phyloP scores from a whole-genome alignment of 768 basidiomycete species.

The Boletus reticuloceps region DNA sequence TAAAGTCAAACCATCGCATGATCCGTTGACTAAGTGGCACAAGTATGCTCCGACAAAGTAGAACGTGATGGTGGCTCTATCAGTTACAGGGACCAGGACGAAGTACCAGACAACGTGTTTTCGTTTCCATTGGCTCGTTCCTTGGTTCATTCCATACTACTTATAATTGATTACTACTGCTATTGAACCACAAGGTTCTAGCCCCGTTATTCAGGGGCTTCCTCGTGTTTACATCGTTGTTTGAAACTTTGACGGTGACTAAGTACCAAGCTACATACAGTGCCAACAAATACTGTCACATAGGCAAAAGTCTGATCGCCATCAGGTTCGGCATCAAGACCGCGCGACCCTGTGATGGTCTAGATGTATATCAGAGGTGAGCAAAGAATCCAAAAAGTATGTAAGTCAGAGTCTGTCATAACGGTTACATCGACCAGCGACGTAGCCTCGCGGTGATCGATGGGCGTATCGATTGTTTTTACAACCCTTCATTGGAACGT shows the following conservation, averaged over 20 bases:
- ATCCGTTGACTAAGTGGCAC: constrained; percentile 9
- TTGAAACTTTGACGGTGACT: constrained; percentile 15
- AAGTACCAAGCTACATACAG: constrained; percentile 18
- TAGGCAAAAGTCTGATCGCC: constrained; percentile 6
- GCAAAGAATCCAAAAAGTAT: constrained; percentile 21
- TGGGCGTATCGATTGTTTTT: background rate
- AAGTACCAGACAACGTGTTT: constrained; percentile 16
- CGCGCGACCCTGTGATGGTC: constrained; percentile 5
- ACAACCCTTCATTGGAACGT: constrained; percentile 24
- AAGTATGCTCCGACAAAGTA: constrained; percentile 5
- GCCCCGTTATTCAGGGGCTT: constrained; percentile 21
- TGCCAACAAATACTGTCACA: constrained; percentile 10
- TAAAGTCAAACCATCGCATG: constrained; percentile 17
- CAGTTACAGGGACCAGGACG: constrained; percentile 5
- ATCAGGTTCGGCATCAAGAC: constrained; percentile 12
- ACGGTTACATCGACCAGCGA: constrained; percentile 24
- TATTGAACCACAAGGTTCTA: no score
- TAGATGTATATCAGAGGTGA: constrained; percentile 7
- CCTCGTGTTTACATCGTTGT: constrained; percentile 30
- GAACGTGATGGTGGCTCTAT: background rate
- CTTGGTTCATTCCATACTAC: constrained; percentile 11
- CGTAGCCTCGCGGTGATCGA: constrained; percentile 6
- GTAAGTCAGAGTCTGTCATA: constrained; percentile 15
- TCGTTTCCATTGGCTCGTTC: constrained; percentile 12
- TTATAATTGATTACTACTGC: constrained; percentile 11